A percentile compares a stretch with the other conserved stretches of the same genome.
phyloP scores from a whole-genome alignment of 768 basidiomycete species.

The Agaricus sinodeliciosus region DNA sequence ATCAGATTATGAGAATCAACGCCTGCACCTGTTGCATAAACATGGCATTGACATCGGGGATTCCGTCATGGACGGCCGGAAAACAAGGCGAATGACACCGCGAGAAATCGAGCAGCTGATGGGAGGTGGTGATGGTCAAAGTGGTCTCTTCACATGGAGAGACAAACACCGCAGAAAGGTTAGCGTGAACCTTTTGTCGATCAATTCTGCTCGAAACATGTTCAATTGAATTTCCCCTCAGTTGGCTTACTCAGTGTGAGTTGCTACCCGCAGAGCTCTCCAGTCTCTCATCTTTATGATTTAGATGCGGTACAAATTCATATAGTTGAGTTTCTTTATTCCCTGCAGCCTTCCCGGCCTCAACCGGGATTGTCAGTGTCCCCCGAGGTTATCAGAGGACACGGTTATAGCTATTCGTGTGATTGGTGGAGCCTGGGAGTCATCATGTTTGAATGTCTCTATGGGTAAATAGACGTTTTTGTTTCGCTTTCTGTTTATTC shows the following conservation, averaged over 20 bases:
- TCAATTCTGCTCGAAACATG: slow-evolving; percentile 16
- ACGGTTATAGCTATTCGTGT: slow-evolving; percentile 90
- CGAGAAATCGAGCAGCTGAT: slow-evolving; percentile 80
- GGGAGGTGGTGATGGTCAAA: slow-evolving; percentile 75
- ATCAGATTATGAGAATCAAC: slow-evolving; percentile 90
- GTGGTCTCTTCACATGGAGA: slow-evolving; percentile 90
- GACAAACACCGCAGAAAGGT: slow-evolving; percentile 92
- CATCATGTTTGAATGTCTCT: slow-evolving; percentile 94
- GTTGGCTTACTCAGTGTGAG: slow-evolving; percentile 88
- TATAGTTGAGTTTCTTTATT: slow-evolving; percentile 55
- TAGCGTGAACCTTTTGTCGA: slow-evolving; percentile 18
- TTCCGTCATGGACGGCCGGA: slow-evolving; percentile 55
- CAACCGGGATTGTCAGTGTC: slow-evolving; percentile 52
- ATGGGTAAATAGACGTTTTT: slow-evolving; percentile 45
- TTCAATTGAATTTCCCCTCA: slow-evolving; percentile 24
- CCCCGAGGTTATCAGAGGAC: slow-evolving; percentile 83
- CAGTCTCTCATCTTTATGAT: slow-evolving; percentile 16
- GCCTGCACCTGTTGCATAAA: slow-evolving; percentile 80
- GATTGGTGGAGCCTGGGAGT: slow-evolving; percentile 99
- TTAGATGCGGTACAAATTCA: slow-evolving; percentile 79
- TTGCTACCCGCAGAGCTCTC: slow-evolving; percentile 16
- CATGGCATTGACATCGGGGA: slow-evolving; percentile 95
- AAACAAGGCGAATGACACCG: slow-evolving; percentile 74
- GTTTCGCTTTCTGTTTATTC: too few relatives aligned
- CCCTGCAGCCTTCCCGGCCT: slow-evolving; percentile 17